A percentile compares a stretch with the other conserved stretches of the same genome.
phyloP scores from a whole-genome alignment of 2,329 filamentous ascomycete genomes.

The Xylariaceae sp. region DNA sequence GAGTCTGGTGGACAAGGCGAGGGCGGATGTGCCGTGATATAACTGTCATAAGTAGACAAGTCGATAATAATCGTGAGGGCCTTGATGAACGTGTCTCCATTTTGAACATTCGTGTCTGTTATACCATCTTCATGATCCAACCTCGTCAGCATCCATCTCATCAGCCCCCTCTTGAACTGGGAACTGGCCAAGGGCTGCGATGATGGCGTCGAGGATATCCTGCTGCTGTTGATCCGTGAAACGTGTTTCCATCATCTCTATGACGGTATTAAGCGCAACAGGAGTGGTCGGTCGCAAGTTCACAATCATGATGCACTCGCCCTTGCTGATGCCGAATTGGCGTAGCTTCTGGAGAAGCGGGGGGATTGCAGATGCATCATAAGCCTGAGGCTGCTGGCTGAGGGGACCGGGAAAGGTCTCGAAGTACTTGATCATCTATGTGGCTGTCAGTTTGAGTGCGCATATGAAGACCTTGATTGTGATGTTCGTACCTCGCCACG shows the following conservation, averaged over 20 bases:
- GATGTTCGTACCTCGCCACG: conserved; percentile 56
- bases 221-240: conserved; percentile 57
- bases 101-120: background rate
- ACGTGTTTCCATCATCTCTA: conserved; percentile 62
- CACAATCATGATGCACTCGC: conserved; percentile 64
- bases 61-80: background rate
- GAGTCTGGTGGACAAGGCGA: conserved; percentile 50
- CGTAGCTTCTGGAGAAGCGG: conserved; percentile 53
- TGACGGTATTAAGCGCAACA: conserved; percentile 56
- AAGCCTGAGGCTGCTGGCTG: conserved; percentile 51
- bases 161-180: conserved; percentile 34
- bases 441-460: background rate
- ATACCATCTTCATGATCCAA: conserved; percentile 5
- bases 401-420: conserved; percentile 52
- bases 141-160: conserved; percentile 35
- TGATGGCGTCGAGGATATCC: conserved; percentile 54
- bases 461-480: background rate
- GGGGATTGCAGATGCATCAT: conserved; percentile 48
- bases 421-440: conserved; percentile 59
- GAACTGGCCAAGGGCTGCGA: conserved; percentile 55
- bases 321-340: conserved; percentile 60
- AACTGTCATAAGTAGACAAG: conserved; percentile 2
- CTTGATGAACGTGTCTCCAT: background rate
- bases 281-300: conserved; percentile 59
- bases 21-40: conserved; percentile 43